Percentiles rank a stretch among this genome's conserved stretches.
Evolutionary conservation across 2,329 filamentous ascomycete genomes (phyloP).

Genomic region (Sarocladiaceae sp.): DNA sequence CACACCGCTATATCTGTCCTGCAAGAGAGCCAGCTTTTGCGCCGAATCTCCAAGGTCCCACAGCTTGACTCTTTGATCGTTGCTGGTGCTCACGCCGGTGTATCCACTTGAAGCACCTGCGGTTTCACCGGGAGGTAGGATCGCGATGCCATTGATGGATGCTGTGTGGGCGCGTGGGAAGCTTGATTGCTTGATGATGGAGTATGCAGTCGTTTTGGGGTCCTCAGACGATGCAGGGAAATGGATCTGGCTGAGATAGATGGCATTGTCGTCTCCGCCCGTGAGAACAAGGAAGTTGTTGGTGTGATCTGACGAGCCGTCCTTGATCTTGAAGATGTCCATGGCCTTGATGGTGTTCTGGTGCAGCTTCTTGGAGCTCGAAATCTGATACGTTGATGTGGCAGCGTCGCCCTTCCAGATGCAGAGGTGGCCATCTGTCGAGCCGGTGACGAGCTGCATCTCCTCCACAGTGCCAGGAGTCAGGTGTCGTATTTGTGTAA

Average conservation of each 20-base stretch:
- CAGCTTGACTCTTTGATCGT: conserved; percentile 57
- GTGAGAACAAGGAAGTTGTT: conserved; percentile 58
- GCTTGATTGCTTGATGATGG: conserved; percentile 20
- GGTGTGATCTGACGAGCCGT: too few species aligned
- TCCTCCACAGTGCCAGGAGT: conserved; percentile 16
- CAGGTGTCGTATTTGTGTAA: conserved; percentile 60
- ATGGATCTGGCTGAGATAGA: conserved; percentile 44
- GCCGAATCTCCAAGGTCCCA: conserved; percentile 33
- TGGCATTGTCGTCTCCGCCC: conserved; percentile 83
- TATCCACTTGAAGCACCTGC: conserved; percentile 13
- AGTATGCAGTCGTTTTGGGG: conserved; percentile 10
- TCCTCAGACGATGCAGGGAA: not conserved
- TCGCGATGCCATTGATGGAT: conserved; percentile 57
- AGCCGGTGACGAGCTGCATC: conserved; percentile 57
- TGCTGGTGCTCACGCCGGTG: conserved; percentile 45
- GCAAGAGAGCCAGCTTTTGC: conserved; percentile 30
- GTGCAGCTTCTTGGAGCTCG: conserved; percentile 52
- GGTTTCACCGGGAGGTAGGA: not conserved
- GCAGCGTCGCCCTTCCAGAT: conserved; percentile 41
- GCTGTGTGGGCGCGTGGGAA: conserved; percentile 61
- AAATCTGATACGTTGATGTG: conserved; percentile 15
- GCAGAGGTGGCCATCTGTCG: conserved; percentile 76
- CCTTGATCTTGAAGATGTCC: conserved; percentile 40
- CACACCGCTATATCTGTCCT: conserved; percentile 52
- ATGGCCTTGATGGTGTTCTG: conserved; percentile 76